Percentiles rank a stretch among this genome's conserved stretches.
These are phyloP conservation scores for Alternaria incomplexa DNA, from an alignment of 2,329 filamentous ascomycete species.

Conservation along the genomic window DNA sequence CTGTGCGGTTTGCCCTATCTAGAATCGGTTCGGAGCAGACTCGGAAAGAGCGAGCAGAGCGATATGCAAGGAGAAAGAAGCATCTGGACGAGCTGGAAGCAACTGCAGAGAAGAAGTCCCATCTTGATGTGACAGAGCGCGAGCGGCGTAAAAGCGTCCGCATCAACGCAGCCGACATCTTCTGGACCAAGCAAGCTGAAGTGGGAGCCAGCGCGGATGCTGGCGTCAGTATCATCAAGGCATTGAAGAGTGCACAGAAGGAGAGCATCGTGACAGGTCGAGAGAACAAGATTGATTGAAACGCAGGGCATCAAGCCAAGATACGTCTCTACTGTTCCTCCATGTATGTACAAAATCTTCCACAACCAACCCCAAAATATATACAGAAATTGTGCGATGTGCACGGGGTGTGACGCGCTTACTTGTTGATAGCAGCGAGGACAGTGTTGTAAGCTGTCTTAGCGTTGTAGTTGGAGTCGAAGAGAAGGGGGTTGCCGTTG, in stretches of 20 bases:
- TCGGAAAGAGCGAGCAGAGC: slow-evolving; percentile 31
- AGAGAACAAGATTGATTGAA: slow-evolving; percentile 6
- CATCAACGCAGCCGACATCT: slow-evolving; percentile 38
- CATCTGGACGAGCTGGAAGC: slow-evolving; percentile 37
- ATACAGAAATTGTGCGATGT: not conserved
- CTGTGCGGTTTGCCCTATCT: slow-evolving; percentile 32
- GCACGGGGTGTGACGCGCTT: not conserved
- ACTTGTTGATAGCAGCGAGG: slow-evolving; percentile 30
- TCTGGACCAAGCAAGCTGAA: slow-evolving; percentile 40
- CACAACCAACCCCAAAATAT: not conserved
- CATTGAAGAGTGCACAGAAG: slow-evolving; percentile 25
- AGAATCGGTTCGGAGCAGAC: slow-evolving; percentile 40
- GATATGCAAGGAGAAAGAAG: slow-evolving; percentile 35
- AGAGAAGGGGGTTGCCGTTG: slow-evolving; percentile 51
- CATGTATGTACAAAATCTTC: slow-evolving; percentile 13
- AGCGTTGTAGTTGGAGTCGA: slow-evolving; percentile 52
- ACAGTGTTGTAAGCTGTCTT: slow-evolving; percentile 51
- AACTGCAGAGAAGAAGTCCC: slow-evolving; percentile 18
- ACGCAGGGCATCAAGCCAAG: not conserved
- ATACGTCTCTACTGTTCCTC: not conserved
- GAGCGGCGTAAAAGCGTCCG: slow-evolving; percentile 41
- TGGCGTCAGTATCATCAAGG: slow-evolving; percentile 36
- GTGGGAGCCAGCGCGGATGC: slow-evolving; percentile 29
- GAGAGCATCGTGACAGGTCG: slow-evolving; percentile 20
- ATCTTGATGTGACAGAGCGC: slow-evolving; percentile 29